Conservation (phyloP, 2,329 filamentous ascomycete species). For the Pseudocercospora cruenta region DNA sequence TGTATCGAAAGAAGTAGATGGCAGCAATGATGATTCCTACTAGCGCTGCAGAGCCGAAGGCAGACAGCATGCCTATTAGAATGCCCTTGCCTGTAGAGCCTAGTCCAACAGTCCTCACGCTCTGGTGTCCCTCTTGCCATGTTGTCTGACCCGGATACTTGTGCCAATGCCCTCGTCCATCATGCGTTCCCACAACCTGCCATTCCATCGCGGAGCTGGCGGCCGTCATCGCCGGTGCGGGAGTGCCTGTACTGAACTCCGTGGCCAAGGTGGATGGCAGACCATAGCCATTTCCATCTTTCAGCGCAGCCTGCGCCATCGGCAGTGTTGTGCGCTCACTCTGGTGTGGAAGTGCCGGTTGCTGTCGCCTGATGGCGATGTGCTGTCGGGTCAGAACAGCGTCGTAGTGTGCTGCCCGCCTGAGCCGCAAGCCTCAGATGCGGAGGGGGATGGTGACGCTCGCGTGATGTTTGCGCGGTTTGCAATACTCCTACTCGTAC, state of each 20-base stretch:
- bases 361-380: slow-evolving; percentile 27
- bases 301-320: slow-evolving; percentile 34
- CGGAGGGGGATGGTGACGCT: background rate
- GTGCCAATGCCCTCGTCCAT: slow-evolving; percentile 1
- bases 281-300: slow-evolving; percentile 21
- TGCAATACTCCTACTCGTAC: background rate
- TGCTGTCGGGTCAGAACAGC: slow-evolving; percentile 1
- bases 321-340: slow-evolving; percentile 21
- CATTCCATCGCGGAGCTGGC: background rate
- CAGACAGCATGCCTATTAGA: slow-evolving; percentile 91
- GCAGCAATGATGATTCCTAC: slow-evolving; percentile 78
- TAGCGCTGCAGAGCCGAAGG: slow-evolving; percentile 86
- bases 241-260: slow-evolving; percentile 1
- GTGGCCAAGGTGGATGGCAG: slow-evolving; percentile 20
- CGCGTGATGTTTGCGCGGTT: background rate
- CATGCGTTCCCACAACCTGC: slow-evolving; percentile 9
- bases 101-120: slow-evolving; percentile 25
- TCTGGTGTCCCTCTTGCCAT: slow-evolving; percentile 17
- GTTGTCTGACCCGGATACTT: background rate
- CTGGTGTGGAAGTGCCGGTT: background rate
- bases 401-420: slow-evolving; percentile 2
- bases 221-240: slow-evolving; percentile 5
- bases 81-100: slow-evolving; percentile 68
- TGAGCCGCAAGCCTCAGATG: background rate
- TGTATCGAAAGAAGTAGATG: slow-evolving; percentile 94